These are phyloP conservation scores for Plectosphaerella cucumerina DNA, from an alignment of 2,329 filamentous ascomycete genomes.

Conservation along the genomic window DNA sequence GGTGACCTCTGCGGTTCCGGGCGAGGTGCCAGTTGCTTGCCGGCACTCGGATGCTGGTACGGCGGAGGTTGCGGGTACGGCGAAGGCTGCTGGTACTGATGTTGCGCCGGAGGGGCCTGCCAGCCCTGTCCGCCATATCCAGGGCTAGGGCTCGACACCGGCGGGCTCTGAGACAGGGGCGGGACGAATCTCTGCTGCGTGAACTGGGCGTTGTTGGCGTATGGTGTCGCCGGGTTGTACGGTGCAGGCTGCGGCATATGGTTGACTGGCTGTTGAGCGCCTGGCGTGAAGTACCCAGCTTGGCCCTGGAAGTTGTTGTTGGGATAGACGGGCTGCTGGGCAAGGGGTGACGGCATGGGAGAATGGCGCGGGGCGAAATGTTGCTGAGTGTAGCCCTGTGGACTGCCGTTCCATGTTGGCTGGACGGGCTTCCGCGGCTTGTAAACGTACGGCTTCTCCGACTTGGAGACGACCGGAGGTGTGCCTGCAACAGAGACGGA, in stretches of 20 bases:
- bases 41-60: neutral
- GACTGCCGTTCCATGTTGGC: conserved; percentile 14
- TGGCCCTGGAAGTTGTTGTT: conserved; percentile 20
- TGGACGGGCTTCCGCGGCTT: conserved; percentile 39
- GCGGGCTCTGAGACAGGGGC: too few species aligned
- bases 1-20: neutral
- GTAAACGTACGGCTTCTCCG: conserved; percentile 49
- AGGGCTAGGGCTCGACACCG: too few species aligned
- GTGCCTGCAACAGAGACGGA: neutral
- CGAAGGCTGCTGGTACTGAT: neutral
- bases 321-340: conserved; percentile 21
- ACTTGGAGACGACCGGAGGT: conserved; percentile 14
- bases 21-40: neutral
- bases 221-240: neutral
- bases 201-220: conserved; percentile 9
- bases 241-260: neutral
- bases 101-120: conserved; percentile 2
- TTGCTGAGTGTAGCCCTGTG: conserved; percentile 25
- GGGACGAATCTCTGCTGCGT: conserved; percentile 20
- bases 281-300: neutral
- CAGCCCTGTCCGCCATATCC: conserved; percentile 7
- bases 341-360: conserved; percentile 18
- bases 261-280: neutral
- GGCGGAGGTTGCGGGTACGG: neutral
- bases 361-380: conserved; percentile 26